Percentiles rank a stretch among this genome's conserved stretches.
Conservation (phyloP, 2,329 filamentous ascomycete genomes). For the Colletotrichum somersetense region DNA sequence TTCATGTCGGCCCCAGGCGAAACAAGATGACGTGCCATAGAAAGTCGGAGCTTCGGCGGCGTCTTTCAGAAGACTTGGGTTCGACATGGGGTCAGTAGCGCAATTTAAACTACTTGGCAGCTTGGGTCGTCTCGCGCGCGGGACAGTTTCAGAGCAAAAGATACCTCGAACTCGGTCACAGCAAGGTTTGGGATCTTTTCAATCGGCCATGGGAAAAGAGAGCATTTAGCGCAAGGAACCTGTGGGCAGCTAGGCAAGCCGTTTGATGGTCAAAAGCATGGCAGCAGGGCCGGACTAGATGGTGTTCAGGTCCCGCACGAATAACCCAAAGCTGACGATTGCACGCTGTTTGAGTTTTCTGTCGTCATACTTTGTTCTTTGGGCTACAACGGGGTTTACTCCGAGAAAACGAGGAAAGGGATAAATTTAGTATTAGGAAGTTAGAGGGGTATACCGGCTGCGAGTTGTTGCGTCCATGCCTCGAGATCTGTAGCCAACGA, state of each 20-base stretch:
- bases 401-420: neutral
- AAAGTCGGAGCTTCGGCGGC: too few species aligned
- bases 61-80: too few species aligned
- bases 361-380: neutral
- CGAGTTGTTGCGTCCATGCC: conserved; percentile 46
- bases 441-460: conserved; percentile 35
- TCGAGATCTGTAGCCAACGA: conserved; percentile 55
- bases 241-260: neutral
- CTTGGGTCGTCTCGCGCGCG: too few species aligned
- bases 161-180: too few species aligned
- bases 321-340: neutral
- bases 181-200: too few species aligned
- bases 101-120: too few species aligned
- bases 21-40: too few species aligned
- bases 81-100: too few species aligned
- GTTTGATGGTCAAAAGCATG: neutral
- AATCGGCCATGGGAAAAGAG: too few species aligned
- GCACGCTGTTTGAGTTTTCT: neutral
- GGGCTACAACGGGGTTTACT: neutral
- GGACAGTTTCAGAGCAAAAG: too few species aligned
- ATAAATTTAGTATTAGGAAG: neutral
- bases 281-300: neutral
- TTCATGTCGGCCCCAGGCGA: too few species aligned
- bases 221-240: too few species aligned
- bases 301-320: neutral